A percentile compares a stretch with the other conserved stretches of the same genome.
Evolutionary conservation across 73 alveolate genomes (phyloP).

Genomic region (Paraurostyla sp.): DNA sequence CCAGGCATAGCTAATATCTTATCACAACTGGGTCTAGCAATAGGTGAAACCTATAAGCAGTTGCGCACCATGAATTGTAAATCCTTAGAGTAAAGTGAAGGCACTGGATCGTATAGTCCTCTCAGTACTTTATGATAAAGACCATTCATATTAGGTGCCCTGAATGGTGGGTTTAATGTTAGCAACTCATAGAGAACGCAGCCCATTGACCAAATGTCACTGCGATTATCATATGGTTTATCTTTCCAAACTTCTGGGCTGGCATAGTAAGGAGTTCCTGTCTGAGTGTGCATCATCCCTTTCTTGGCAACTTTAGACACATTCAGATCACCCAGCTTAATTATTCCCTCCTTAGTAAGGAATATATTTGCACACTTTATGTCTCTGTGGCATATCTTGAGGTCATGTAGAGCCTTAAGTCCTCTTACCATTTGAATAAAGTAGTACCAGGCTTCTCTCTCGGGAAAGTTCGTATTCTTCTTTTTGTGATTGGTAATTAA

Average conservation of each 20-base stretch:
- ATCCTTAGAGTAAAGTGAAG: constrained; percentile 30
- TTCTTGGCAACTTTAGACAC: constrained; percentile 90
- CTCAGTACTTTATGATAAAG: constrained; percentile 39
- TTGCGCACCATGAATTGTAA: constrained; percentile 22
- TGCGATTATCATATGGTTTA: constrained; percentile 83
- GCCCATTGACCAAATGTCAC: constrained; percentile 86
- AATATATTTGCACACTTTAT: constrained; percentile 93
- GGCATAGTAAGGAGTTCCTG: constrained; percentile 96
- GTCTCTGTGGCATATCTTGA: constrained; percentile 93
- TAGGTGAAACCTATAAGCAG: constrained; percentile 46
- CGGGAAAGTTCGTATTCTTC: constrained; percentile 62
- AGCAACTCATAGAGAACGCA: constrained; percentile 86
- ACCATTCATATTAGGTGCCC: constrained; percentile 85
- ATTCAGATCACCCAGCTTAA: constrained; percentile 91
- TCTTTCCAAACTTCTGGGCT: constrained; percentile 95
- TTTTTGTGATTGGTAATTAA: constrained; percentile 73
- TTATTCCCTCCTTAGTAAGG: constrained; percentile 83
- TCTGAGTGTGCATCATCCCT: constrained; percentile 62
- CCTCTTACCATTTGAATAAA: constrained; percentile 88
- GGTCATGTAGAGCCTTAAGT: constrained; percentile 90
- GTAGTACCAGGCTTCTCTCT: constrained; percentile 82
- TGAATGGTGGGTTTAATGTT: constrained; percentile 80
- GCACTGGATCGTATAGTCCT: constrained; percentile 54
- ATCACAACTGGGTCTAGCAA: constrained; percentile 58
- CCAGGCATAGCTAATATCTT: constrained; percentile 57